phyloP scores from a whole-genome alignment of 129 eudicot species.

The Apium graveolens region DNA sequence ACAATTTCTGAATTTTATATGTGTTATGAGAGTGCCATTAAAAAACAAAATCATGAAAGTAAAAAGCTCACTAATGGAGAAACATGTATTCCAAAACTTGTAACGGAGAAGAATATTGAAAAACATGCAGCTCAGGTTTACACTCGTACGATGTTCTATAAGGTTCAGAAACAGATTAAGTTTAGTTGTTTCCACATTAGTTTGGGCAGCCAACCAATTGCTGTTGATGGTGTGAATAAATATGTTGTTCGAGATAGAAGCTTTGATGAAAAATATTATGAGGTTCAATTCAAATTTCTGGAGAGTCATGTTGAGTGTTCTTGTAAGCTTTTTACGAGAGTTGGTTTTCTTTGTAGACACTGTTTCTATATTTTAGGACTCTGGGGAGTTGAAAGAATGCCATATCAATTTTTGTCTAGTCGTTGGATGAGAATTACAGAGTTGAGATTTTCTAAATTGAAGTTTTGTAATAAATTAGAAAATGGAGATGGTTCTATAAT shows the following conservation, averaged over 20 bases:
- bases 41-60: not conserved
- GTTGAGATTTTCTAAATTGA: not conserved
- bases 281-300: not conserved
- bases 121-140: not conserved
- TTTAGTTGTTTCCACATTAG: too few species aligned
- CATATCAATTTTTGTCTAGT: not conserved
- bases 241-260: not conserved
- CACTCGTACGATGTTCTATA: not conserved
- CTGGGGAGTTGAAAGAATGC: not conserved
- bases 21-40: not conserved
- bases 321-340: not conserved
- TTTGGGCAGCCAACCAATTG: too few species aligned
- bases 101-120: not conserved
- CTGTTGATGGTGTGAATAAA: not conserved
- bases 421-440: not conserved
- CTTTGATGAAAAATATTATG: not conserved
- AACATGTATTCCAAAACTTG: not conserved
- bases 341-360: not conserved
- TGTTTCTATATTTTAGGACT: not conserved
- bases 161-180: too few species aligned
- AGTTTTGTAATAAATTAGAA: not conserved
- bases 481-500: too few species aligned
- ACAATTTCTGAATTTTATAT: too few species aligned
- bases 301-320: not conserved
- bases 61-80: not conserved